Conservation (phyloP, 495 filamentous ascomycete genomes). For the Hyaloscypha bicolor region DNA sequence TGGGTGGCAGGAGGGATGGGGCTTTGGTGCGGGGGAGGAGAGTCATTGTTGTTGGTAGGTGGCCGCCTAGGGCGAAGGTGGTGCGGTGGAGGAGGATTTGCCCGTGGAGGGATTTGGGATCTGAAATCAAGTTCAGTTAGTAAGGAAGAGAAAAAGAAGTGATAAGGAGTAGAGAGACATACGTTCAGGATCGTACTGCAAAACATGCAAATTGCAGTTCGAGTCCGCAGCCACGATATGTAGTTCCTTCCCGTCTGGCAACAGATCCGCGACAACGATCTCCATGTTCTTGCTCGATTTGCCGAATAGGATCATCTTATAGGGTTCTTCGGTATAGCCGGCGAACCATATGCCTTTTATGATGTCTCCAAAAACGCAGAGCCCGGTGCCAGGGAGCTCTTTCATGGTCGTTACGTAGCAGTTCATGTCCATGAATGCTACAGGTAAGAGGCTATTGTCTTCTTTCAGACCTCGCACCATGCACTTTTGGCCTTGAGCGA, state of each 20-base stretch:
- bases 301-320: slow-evolving; percentile 91
- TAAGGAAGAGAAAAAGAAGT: neutral
- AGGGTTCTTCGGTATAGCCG: slow-evolving; percentile 93
- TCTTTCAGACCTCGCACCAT: slow-evolving; percentile 97
- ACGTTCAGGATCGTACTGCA: slow-evolving; percentile 94
- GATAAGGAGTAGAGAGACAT: slow-evolving; percentile 33
- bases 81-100: slow-evolving; percentile 82
- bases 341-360: slow-evolving; percentile 94
- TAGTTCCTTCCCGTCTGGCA: slow-evolving; percentile 82
- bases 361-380: slow-evolving; percentile 84
- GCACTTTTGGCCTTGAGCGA: slow-evolving; percentile 93
- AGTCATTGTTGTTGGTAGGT: slow-evolving; percentile 70
- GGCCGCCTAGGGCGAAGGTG: slow-evolving; percentile 79
- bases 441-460: slow-evolving; percentile 85
- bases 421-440: slow-evolving; percentile 98
- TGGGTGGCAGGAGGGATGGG: slow-evolving; percentile 43
- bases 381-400: slow-evolving; percentile 77
- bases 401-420: slow-evolving; percentile 84
- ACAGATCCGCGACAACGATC: slow-evolving; percentile 80
- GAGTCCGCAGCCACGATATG: slow-evolving; percentile 82
- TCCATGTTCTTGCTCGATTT: slow-evolving; percentile 77
- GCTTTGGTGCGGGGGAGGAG: slow-evolving; percentile 69
- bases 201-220: slow-evolving; percentile 80
- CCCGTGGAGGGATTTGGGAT: slow-evolving; percentile 91
- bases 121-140: slow-evolving; percentile 45